Conservation (phyloP, 352 stramenopile species). For the Globisporangium iwayamae region DNA sequence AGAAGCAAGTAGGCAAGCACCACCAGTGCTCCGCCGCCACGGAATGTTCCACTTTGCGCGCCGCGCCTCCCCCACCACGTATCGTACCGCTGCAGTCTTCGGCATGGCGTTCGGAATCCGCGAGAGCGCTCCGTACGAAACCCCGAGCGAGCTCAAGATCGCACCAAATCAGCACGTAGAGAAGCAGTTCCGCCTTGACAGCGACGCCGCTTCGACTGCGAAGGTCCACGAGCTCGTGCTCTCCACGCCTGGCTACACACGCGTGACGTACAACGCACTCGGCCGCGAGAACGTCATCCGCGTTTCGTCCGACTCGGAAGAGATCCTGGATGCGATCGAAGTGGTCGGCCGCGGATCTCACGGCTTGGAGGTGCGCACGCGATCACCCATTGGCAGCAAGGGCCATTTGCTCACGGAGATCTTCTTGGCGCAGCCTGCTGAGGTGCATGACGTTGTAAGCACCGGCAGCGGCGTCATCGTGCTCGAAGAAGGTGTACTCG, state of each 20-base stretch:
- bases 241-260: constrained; percentile 22
- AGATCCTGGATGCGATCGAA: constrained; percentile 15
- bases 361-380: constrained; percentile 20
- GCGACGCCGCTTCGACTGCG: neutral
- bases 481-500: constrained; percentile 26
- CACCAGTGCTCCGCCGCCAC: neutral
- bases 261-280: constrained; percentile 22
- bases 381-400: neutral
- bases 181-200: constrained; percentile 17
- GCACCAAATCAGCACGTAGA: constrained; percentile 16
- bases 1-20: neutral
- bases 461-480: constrained; percentile 18
- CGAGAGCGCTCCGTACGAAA: constrained; percentile 12
- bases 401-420: constrained; percentile 29
- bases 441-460: constrained; percentile 11
- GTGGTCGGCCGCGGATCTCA: constrained; percentile 6
- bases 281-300: constrained; percentile 18
- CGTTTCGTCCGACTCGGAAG: constrained; percentile 20
- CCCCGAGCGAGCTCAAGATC: constrained; percentile 16
- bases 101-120: constrained; percentile 11
- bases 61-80: neutral
- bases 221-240: constrained; percentile 21
- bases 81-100: constrained; percentile 4
- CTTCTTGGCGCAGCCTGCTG: constrained; percentile 17
- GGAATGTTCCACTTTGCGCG: constrained; percentile 5